Conservation (phyloP, 2,329 filamentous ascomycete genomes). For the Aspergillus vadensis region DNA sequence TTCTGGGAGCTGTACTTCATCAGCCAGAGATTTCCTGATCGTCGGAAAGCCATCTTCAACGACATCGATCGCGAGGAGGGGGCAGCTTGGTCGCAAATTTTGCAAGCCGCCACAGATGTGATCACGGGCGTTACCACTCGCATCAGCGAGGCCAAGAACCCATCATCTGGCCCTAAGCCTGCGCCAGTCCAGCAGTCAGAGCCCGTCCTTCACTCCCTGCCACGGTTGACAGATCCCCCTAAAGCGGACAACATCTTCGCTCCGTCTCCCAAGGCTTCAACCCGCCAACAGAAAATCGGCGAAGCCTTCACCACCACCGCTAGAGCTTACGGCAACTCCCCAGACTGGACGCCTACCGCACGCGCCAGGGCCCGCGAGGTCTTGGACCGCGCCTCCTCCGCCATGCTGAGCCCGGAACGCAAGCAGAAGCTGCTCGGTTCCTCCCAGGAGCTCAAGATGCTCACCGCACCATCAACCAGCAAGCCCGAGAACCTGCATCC, state of each 20-base stretch:
- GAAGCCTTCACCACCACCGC: constrained; percentile 48
- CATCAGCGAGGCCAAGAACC: constrained; percentile 63
- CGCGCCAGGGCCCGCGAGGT: constrained; percentile 41
- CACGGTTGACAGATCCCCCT: constrained; percentile 52
- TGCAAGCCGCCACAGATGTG: constrained; percentile 67
- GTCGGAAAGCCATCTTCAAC: constrained; percentile 78
- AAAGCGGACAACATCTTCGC: constrained; percentile 53
- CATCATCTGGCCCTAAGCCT: constrained; percentile 35
- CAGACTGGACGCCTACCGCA: constrained; percentile 47
- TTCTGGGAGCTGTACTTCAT: constrained; percentile 90
- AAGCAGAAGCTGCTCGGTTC: constrained; percentile 42
- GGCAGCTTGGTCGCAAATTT: constrained; percentile 79
- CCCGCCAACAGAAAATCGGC: constrained; percentile 40
- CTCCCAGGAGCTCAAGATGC: constrained; percentile 41
- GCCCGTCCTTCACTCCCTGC: constrained; percentile 49
- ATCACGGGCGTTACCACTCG: constrained; percentile 68
- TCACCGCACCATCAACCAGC: constrained; percentile 39
- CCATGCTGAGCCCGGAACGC: constrained; percentile 43
- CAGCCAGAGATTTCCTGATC: constrained; percentile 70
- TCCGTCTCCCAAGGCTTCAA: constrained; percentile 39
- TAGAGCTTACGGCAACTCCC: constrained; percentile 49
- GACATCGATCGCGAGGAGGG: constrained; percentile 83
- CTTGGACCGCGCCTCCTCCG: constrained; percentile 42
- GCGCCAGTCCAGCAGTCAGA: constrained; percentile 48
- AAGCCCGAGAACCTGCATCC: constrained; percentile 54